Evolutionary conservation across 805 yeast species (phyloP).

Genomic region (Debaryomyces castellii): DNA sequence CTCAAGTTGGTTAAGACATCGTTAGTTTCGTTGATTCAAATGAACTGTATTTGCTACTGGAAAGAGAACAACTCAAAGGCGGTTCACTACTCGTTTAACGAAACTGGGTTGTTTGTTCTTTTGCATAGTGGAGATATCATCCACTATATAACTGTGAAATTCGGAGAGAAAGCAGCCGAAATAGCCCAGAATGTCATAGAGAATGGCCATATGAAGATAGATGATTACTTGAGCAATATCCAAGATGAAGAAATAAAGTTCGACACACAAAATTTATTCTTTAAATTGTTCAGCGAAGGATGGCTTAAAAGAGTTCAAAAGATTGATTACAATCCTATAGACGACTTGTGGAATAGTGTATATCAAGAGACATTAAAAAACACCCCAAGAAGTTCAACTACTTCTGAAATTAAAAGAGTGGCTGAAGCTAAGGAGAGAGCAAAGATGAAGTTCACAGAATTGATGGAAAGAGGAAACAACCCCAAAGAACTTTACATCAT

Average conservation of each 20-base stretch:
- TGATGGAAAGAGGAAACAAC: conserved; percentile 30
- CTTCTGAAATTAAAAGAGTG: conserved; percentile 40
- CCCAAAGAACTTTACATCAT: conserved; percentile 24
- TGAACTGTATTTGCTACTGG: conserved; percentile 73
- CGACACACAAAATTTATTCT: conserved; percentile 20
- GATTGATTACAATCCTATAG: conserved; percentile 32
- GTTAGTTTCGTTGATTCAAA: conserved; percentile 74
- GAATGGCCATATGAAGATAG: conserved; percentile 62
- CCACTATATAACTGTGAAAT: conserved; percentile 45
- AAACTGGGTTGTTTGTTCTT: conserved; percentile 60
- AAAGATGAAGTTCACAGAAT: conserved; percentile 30
- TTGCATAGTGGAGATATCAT: conserved; percentile 79
- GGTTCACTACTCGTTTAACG: conserved; percentile 59
- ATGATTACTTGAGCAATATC: conserved; percentile 39
- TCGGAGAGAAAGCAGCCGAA: conserved; percentile 50
- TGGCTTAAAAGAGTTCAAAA: conserved; percentile 36
- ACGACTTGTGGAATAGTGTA: conserved; percentile 38
- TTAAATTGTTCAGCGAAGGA: conserved; percentile 30
- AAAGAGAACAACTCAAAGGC: conserved; percentile 34
- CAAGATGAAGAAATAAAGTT: conserved; percentile 16
- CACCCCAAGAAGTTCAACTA: conserved; percentile 36
- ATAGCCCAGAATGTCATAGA: conserved; percentile 69
- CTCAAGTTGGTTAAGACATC: conserved; percentile 56
- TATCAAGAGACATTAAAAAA: conserved; percentile 34
- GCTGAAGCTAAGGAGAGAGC: conserved; percentile 64